phyloP scores from a whole-genome alignment of 179 eudicot genomes.

The Dionaea muscipula region DNA sequence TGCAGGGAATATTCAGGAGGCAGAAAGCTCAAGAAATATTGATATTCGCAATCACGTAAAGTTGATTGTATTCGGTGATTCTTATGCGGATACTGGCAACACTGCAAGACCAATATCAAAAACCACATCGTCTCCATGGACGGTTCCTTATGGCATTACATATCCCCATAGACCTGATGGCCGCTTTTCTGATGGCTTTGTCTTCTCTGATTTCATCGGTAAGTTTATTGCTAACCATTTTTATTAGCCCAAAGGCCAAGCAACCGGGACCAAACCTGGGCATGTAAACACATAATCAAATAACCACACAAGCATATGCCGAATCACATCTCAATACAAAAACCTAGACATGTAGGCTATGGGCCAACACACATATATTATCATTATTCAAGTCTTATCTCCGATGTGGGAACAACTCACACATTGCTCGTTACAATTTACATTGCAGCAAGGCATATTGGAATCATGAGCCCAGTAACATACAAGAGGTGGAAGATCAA shows the following conservation, averaged over 20 bases:
- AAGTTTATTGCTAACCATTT: neutral
- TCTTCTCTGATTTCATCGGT: conserved; percentile 1
- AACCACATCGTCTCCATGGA: neutral
- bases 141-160: neutral
- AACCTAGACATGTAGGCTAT: too few species aligned
- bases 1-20: too few species aligned
- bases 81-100: conserved; percentile 7
- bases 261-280: too few species aligned
- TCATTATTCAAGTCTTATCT: too few species aligned
- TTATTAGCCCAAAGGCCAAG: too few species aligned
- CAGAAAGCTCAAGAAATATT: too few species aligned
- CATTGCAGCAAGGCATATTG: conserved; percentile 43
- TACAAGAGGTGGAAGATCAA: conserved; percentile 30
- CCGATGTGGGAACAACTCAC: neutral
- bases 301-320: too few species aligned
- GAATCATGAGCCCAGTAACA: conserved; percentile 50
- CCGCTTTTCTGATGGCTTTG: conserved; percentile 1
- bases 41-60: neutral
- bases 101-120: neutral
- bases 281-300: too few species aligned
- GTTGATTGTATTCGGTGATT: conserved; percentile 5
- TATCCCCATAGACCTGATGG: neutral
- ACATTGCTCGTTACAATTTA: neutral
- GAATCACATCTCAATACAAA: too few species aligned
- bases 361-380: too few species aligned